These are phyloP conservation scores for Pyrenochaeta sp. DNA, from an alignment of 2,329 filamentous ascomycete genomes.

Conservation along the genomic window DNA sequence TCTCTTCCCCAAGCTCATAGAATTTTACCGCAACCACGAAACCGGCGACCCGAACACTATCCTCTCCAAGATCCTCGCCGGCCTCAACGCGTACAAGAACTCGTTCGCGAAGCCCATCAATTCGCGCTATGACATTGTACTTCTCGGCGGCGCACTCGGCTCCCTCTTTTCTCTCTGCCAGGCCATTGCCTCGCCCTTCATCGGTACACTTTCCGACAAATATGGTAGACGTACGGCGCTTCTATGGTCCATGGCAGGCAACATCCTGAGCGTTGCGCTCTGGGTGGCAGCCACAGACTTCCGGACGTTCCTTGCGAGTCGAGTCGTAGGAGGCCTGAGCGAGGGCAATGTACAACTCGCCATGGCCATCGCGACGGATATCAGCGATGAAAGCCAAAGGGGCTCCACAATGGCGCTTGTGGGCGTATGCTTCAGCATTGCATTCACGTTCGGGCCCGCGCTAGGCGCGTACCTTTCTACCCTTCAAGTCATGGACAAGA, in stretches of 20 bases:
- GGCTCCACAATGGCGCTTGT: conserved; percentile 96
- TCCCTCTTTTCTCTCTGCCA: conserved; percentile 94
- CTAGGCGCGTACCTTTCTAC: conserved; percentile 86
- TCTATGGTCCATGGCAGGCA: conserved; percentile 90
- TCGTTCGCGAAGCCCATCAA: conserved; percentile 92
- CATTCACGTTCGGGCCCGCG: conserved; percentile 95
- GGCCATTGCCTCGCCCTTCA: conserved; percentile 89
- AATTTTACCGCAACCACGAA: conserved; percentile 93
- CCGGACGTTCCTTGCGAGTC: conserved; percentile 91
- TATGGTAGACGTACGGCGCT: conserved; percentile 88
- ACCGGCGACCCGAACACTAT: conserved; percentile 67
- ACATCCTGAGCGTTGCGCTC: conserved; percentile 89
- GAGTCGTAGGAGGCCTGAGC: conserved; percentile 89
- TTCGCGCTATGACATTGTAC: conserved; percentile 94
- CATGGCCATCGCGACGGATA: conserved; percentile 94
- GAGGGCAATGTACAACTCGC: conserved; percentile 98
- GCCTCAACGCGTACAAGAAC: conserved; percentile 93
- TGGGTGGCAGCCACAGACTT: conserved; percentile 97
- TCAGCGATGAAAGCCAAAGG: conserved; percentile 84
- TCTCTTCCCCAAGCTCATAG: conserved; percentile 91
- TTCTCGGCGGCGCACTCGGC: conserved; percentile 91
- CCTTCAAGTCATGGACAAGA: conserved; percentile 79
- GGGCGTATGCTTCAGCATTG: conserved; percentile 94
- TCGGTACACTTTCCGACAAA: conserved; percentile 85
- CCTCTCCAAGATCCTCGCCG: conserved; percentile 79